A percentile compares a stretch with the other conserved stretches of the same genome.
Evolutionary conservation across 495 filamentous ascomycete species (phyloP).

Genomic region (Penicillium verhagenii): DNA sequence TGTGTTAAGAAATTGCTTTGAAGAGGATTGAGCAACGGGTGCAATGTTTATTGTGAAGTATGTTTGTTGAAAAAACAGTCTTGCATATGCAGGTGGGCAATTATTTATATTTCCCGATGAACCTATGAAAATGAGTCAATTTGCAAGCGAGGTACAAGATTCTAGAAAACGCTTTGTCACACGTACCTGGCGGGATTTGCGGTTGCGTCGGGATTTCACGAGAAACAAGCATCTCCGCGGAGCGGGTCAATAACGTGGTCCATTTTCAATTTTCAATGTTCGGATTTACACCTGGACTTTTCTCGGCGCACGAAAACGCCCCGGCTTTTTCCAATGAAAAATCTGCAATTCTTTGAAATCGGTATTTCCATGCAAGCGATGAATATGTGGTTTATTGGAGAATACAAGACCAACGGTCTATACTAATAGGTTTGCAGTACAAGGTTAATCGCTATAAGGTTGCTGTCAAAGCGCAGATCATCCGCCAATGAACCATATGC

Average conservation of each 20-base stretch:
- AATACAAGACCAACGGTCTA: too few species aligned
- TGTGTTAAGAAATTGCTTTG: neutral
- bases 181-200: constrained; percentile 5
- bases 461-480: constrained; percentile 11
- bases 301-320: constrained; percentile 8
- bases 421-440: too few species aligned
- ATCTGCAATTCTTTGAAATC: too few species aligned
- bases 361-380: too few species aligned
- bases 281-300: constrained; percentile 4
- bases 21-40: too few species aligned
- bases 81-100: neutral
- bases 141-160: neutral
- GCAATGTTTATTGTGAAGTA: too few species aligned
- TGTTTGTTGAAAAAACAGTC: neutral
- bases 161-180: constrained; percentile 13
- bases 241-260: neutral
- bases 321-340: too few species aligned
- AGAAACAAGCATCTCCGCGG: constrained; percentile 24
- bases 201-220: constrained; percentile 1
- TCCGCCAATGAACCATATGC: neutral
- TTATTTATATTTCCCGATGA: constrained; percentile 5
- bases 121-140: neutral
- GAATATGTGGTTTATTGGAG: too few species aligned
- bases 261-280: neutral
- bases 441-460: neutral